Evolutionary conservation across 2,329 filamentous ascomycete genomes (phyloP), one percentile per base, ranked within the genome.

Genomic region (Colletotrichum sp.): DNA sequence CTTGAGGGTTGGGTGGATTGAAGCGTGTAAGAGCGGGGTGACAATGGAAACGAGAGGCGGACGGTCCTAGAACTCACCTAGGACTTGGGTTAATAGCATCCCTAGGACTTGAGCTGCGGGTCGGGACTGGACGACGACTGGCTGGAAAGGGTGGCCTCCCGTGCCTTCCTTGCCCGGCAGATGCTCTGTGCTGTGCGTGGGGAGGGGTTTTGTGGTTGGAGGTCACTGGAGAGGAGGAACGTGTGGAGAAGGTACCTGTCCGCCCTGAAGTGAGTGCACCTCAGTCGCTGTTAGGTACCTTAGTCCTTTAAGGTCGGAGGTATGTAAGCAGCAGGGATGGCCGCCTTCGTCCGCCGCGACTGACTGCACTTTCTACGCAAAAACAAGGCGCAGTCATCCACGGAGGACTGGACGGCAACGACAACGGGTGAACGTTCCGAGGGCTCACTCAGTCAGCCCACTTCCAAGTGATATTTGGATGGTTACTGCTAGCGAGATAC

Each of bases 51-150:
- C 69, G 57, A 72, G 69, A 68, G 57, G 22, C 22, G 63, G 73
- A 34, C 11, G 44, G 74, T 76, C 74, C 65, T 75, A 75, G 74
- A 75, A 71, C 66, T 32, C 61, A 25, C 44, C 44, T 52, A 76
- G 71, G 74, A 76, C 71, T 76, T 55, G 66, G 44, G n/a, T 52
- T 52, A n/a, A 48, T 57, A 66, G 66, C 60, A 73, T 65, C 27
- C 70, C 36, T 71, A 76, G 74, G 72, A 76, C 74, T 76, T 75
- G 66, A 28, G 52, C 57, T 36, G 71, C 36, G 65, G 48, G 63
- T 66, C 72, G 52, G 74, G 61, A 76, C 66, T 76, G 66, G 74
- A 72, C 71, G 52, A 39, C 66, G 71, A 76, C 66, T 76, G 66
- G 74, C 74, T 75, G 60, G 28, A 75, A 75, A 63, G 48, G 74